phyloP scores from a whole-genome alignment of 768 basidiomycete species.

The Termitomyces sp. region DNA sequence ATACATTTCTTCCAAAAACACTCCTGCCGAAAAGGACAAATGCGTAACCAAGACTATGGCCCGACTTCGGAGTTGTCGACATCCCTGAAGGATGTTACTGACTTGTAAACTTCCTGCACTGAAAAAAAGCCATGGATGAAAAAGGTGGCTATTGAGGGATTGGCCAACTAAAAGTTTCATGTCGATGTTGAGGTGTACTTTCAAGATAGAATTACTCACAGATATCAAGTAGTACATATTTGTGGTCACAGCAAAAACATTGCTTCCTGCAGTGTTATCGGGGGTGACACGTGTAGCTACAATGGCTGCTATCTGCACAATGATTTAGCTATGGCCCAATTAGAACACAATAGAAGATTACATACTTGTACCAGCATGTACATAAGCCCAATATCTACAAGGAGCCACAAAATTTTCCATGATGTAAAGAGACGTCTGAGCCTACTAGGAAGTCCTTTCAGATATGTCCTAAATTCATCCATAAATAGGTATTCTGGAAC shows the following conservation, averaged over 20 bases:
- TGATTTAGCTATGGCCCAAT: not conserved
- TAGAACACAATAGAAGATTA: not conserved
- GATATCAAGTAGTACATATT: not conserved
- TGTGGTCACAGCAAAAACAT: not conserved
- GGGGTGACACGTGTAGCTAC: not conserved
- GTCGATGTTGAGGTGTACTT: not conserved
- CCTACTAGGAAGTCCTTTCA: not conserved
- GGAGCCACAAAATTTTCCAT: not conserved
- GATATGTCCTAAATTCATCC: not conserved
- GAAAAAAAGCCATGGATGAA: not conserved
- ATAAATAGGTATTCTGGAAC: not conserved
- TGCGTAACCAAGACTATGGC: no score
- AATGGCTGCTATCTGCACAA: not conserved
- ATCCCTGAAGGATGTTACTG: not conserved
- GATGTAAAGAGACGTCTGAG: not conserved
- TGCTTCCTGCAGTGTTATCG: not conserved
- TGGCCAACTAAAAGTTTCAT: not conserved
- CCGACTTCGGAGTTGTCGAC: not conserved
- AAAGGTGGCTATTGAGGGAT: not conserved
- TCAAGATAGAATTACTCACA: not conserved
- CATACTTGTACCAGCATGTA: not conserved
- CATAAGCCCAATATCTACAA: not conserved
- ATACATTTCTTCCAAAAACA: no score
- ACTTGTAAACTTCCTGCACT: not conserved
- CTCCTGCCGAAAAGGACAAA: no score